A percentile compares a stretch with the other conserved stretches of the same genome.
Evolutionary conservation across 2,329 filamentous ascomycete genomes (phyloP).

Genomic region (Biscogniauxia mediterranea): DNA sequence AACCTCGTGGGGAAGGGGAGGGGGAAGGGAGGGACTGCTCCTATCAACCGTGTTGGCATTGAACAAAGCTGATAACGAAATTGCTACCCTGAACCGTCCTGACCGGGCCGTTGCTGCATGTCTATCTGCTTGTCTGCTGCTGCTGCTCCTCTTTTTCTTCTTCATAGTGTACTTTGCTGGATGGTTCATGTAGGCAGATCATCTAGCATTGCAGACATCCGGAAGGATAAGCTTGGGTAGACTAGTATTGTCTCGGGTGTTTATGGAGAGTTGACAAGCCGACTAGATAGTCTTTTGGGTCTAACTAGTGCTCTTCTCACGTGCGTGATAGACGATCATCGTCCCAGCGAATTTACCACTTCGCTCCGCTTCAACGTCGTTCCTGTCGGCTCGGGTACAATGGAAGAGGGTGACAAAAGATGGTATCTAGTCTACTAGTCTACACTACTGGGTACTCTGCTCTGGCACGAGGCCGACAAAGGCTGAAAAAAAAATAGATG

Average conservation of each 20-base stretch:
- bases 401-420: not conserved
- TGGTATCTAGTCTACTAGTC: no score
- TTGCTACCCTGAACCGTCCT: not conserved
- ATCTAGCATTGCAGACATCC: not conserved
- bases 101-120: not conserved
- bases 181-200: not conserved
- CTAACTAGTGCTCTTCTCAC: not conserved
- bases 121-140: not conserved
- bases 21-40: no score
- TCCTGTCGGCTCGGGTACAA: not conserved
- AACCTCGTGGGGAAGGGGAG: not conserved
- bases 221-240: not conserved
- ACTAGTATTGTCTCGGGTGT: not conserved
- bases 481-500: conserved; percentile 5
- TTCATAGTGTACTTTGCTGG: no score
- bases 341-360: not conserved
- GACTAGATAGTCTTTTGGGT: not conserved
- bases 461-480: conserved; percentile 2
- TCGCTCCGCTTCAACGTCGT: not conserved
- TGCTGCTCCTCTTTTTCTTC: not conserved
- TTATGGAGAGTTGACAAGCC: not conserved
- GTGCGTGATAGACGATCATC: not conserved
- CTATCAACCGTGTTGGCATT: not conserved
- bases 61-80: not conserved
- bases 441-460: not conserved